Evolutionary conservation across 2,329 filamentous ascomycete species (phyloP), one percentile per base, ranked within the genome.

Genomic region (Nemania diffusa): DNA sequence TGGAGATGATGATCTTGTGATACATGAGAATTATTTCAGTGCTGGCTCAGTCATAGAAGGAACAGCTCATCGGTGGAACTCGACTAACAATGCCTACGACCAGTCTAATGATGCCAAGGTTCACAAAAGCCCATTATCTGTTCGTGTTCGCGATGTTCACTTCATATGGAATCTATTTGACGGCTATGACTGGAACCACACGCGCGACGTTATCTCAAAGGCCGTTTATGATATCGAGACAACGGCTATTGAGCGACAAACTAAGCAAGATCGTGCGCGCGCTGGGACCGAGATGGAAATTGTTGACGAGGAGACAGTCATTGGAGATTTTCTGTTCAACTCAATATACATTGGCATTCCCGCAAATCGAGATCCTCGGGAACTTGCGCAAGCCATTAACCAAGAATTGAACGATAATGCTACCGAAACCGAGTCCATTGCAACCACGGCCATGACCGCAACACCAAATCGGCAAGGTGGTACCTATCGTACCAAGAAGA

Each of bases 91-190:
- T 73, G 88, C 87, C 1, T 96, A 96, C 73, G 90, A 91, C 61
- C 83, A 85, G 48, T 85, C 88, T 0, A 90, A 91, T 50, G 84
- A 87, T 57, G 78, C 82, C 9, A 88, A 90, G 68, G 82, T 90
- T 8, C 84, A 85, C 44, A 84, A 84, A 60, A 92, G 91, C 69
- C 93, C 95, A 5, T 81, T 99, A 15, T 90, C 89, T 70, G 84
- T 97, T 2, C 89, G 89, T 5, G 86, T 98, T 17, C 90, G 92
- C 27, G 93, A 97, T 75, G 90, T 97, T 5, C 93, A 98, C 77
- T 83, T 97, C 58, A 97, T 98, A 67, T 99, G 96, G 96, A 97
- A 99, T 75, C 83, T 99, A 0, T 97, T 96, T 78, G 96, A 99
- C 81, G 96, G 96, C 1, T 99, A 97, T 77, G 97, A 99, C 79